Conservation (phyloP, 768 basidiomycete species). For the Phaeotremella fagi region DNA sequence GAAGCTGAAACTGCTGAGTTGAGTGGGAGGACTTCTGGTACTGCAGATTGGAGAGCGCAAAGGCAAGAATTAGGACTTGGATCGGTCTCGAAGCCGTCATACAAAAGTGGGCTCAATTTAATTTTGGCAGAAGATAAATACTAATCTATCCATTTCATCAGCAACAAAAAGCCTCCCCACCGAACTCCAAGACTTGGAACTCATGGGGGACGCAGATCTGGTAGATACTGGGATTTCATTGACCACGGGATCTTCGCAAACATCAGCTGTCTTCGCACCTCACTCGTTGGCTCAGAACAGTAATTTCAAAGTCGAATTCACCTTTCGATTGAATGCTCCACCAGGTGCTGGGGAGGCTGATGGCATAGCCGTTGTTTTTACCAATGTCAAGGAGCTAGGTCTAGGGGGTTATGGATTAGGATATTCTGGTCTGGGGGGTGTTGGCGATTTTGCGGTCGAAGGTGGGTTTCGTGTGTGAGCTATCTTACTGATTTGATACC, state of each 20-base stretch:
- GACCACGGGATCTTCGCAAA: slow-evolving; percentile 23
- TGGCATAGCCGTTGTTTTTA: slow-evolving; percentile 42
- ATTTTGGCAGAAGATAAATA: not conserved
- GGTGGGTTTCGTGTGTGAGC: slow-evolving; percentile 19
- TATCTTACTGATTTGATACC: not conserved
- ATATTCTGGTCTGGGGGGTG: slow-evolving; percentile 36
- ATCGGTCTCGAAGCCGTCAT: slow-evolving; percentile 1
- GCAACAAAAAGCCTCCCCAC: slow-evolving; percentile 6
- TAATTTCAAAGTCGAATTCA: slow-evolving; percentile 14
- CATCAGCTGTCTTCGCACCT: slow-evolving; percentile 26
- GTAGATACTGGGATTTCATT: slow-evolving; percentile 9
- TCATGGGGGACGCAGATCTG: slow-evolving; percentile 21
- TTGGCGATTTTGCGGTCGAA: slow-evolving; percentile 45
- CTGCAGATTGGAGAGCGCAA: slow-evolving; percentile 47
- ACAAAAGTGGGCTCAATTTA: slow-evolving; percentile 7
- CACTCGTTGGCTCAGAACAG: slow-evolving; percentile 2
- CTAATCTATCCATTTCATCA: not conserved
- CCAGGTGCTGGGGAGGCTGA: slow-evolving; percentile 34
- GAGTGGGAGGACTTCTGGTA: slow-evolving; percentile 44
- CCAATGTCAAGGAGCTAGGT: slow-evolving; percentile 15
- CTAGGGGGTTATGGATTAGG: slow-evolving; percentile 39
- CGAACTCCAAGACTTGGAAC: not conserved
- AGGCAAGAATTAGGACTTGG: slow-evolving; percentile 42
- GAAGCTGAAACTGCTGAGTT: slow-evolving; percentile 27
- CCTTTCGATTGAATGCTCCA: slow-evolving; percentile 27